Evolutionary conservation across 352 stramenopile genomes (phyloP).

Genomic region (Achlya hypogyna): DNA sequence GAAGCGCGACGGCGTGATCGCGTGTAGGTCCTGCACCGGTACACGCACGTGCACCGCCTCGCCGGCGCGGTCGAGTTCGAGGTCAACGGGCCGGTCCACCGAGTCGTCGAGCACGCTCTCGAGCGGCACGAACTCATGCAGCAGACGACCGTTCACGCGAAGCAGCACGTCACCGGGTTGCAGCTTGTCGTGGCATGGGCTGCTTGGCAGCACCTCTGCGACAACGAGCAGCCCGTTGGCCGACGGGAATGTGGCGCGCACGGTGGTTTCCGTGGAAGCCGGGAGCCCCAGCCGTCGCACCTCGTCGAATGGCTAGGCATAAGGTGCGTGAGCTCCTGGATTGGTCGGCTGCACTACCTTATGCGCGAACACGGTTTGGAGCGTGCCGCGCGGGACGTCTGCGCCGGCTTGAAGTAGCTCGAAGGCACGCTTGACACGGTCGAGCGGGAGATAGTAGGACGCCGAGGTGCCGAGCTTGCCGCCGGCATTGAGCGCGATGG

Average conservation of each 20-base stretch:
- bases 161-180: slow-evolving; percentile 86
- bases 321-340: not conserved
- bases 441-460: slow-evolving; percentile 86
- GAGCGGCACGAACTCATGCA: slow-evolving; percentile 83
- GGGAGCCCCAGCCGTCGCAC: slow-evolving; percentile 74
- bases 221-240: slow-evolving; percentile 89
- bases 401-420: slow-evolving; percentile 63
- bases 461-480: slow-evolving; percentile 79
- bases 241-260: slow-evolving; percentile 70
- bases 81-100: slow-evolving; percentile 59
- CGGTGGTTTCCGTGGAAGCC: slow-evolving; percentile 55
- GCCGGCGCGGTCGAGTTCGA: slow-evolving; percentile 76
- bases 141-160: slow-evolving; percentile 60
- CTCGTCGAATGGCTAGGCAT: slow-evolving; percentile 75
- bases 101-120: slow-evolving; percentile 75
- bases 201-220: slow-evolving; percentile 71
- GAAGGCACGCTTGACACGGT: slow-evolving; percentile 82
- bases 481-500: slow-evolving; percentile 87
- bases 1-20: slow-evolving; percentile 73
- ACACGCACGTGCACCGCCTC: slow-evolving; percentile 49
- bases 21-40: slow-evolving; percentile 78
- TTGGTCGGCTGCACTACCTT: slow-evolving; percentile 30
- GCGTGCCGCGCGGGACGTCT: slow-evolving; percentile 70
- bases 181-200: slow-evolving; percentile 66
- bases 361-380: slow-evolving; percentile 87